Base-by-base conservation (phyloP, 495 filamentous ascomycete species). In the Cryomyces antarcticus region DNA sequence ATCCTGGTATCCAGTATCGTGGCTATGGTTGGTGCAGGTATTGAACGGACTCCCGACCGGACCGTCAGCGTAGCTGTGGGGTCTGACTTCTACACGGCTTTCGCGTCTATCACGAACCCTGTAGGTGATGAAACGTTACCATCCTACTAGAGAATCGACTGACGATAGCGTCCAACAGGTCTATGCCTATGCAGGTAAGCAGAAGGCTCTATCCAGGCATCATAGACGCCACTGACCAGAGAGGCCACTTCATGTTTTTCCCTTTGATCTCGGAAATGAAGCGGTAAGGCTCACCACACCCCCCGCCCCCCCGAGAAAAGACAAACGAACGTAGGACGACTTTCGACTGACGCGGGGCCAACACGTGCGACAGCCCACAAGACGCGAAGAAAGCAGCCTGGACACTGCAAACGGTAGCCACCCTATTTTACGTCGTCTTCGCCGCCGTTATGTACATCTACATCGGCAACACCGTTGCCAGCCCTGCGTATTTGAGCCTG, bases 221-320 rank as follows among this genome's bases (percentile, higher is more conserved):
- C 2, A 24, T 24, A 2, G 17, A 24, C 1, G 17, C 17, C 6
- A 64, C 62, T 41, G 57, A 59, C 5, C 64, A 60, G 44, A 58
- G 59, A 5, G 58, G 57, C 6, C 56, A 57, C 31, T 57, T 73
- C 48, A 63, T 71, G 51, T 73, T 75, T 51, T 70, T 70, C 27
- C 65, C 64, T 30, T 61, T 75, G 44, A 70, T 75, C 44, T 62
- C 70, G 4, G 71, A 75, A 49, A 74, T 75, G 71, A 61, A 68
- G 45, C 53, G 53, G 24, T 24, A 24, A 24, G 17, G 17, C 17
- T 2, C 17, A 24, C 17, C 17, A 24, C 17, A 24, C 1, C 17
- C 17, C 17, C 1, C 17, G 2, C 1, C 17, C 17, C 17, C 1
- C 17, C 17, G 17, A 24, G 17, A 24, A 24, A 24, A 24, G 17